Percentiles rank a stretch among this genome's conserved stretches.
Evolutionary conservation across 176 grass and related monocot genomes (phyloP).

Genomic region (Eleusine indica): DNA sequence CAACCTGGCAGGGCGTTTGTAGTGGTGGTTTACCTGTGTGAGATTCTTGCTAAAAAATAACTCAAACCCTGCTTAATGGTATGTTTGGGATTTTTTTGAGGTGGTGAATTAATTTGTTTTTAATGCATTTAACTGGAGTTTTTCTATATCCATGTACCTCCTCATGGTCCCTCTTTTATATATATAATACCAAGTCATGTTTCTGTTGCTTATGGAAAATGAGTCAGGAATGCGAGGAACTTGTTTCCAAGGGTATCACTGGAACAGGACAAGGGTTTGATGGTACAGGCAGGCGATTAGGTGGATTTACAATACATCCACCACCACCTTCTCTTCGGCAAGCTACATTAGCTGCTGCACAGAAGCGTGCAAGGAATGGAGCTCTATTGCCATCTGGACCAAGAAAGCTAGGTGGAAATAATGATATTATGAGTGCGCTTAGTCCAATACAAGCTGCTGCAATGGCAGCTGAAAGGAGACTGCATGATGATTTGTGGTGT

Average conservation of each 20-base stretch:
- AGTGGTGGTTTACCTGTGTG: neutral
- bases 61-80: neutral
- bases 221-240: conserved; percentile 90
- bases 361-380: conserved; percentile 78
- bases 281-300: conserved; percentile 67
- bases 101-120: neutral
- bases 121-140: conserved; percentile 5
- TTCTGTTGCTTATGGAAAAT: conserved; percentile 35
- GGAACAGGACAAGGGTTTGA: conserved; percentile 90
- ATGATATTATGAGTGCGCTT: conserved; percentile 82
- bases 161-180: neutral
- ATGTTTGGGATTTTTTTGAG: conserved; percentile 9
- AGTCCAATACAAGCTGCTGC: conserved; percentile 96
- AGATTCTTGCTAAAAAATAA: neutral
- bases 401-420: conserved; percentile 79
- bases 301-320: conserved; percentile 77
- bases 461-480: conserved; percentile 93
- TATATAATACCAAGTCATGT: neutral
- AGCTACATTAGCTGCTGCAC: conserved; percentile 69
- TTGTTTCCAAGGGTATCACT: conserved; percentile 87
- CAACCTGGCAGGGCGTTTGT: neutral
- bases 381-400: conserved; percentile 74
- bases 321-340: conserved; percentile 63
- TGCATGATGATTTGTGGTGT: conserved; percentile 97
- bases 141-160: neutral